Evolutionary conservation across 257 asterid genomes (phyloP), one percentile per base, ranked within the genome.

Genomic region (Nicotiana benthamiana): DNA sequence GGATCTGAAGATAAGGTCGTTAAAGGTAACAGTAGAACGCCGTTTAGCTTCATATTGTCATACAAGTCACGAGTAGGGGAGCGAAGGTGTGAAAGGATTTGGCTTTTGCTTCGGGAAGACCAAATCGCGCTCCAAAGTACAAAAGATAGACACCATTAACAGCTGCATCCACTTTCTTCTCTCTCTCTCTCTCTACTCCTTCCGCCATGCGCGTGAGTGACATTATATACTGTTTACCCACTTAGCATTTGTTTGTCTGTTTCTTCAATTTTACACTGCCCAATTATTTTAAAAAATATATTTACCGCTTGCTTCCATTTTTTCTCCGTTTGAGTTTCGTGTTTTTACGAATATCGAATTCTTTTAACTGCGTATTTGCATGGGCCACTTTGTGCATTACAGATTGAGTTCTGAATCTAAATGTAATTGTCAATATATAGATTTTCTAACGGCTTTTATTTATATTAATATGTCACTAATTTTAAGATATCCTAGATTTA

Each of bases 111-210:
- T 80, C 12, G 88, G 76, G 32, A 84, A 82, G 84, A 84, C 77
- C 84, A 80, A 74, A 82, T 79, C 59, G 85, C 40, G 86, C 84
- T 82, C 75, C 53, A 68, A 89, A 68, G 75, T 76, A 82, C 27
- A 75, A 43, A 84, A 81, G 85, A 83, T 85, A 78, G 6, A 2
- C 87, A 86, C 82, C 83, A 86, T 81, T 48, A 79, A 83, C 80
- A 57, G 80, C 43, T 26, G 79, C 34, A 74, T 8, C 11, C 78
- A 74, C 61, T 74, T 48, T 74, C 43, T 74, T 22, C 52, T 43
- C 61, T 52, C 36, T 82, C 27, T 80, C 83, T 83, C 81, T 83
- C 86, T 80, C 83, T 75, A 64, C 40, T 53, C 32, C 87, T 78
- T 83, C 76, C 78, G 84, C 85, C 77, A 82, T 85, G 82, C 82